Base-by-base conservation (phyloP, 768 basidiomycete genomes). In the Calocybe cyanea region DNA sequence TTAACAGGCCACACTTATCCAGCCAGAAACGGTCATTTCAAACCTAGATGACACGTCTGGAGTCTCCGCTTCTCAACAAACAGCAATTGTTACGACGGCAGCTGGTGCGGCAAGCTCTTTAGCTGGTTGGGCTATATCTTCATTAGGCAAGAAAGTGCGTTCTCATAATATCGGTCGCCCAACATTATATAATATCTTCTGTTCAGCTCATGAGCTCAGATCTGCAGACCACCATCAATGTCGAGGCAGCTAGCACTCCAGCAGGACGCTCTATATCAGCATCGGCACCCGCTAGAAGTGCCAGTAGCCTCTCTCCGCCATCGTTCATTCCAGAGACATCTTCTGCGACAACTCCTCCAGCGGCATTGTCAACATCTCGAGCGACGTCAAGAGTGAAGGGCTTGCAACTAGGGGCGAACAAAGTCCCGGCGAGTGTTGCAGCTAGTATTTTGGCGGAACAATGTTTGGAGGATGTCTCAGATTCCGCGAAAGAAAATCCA, bases 81-180 rank as follows among this genome's bases (percentile, higher is more conserved):
- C 71, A 55, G 79, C 74, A 9, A 66, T 96, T 2, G 90, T 90
- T 13, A 92, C 84, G 54, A 83, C 83, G 3, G 92, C 95, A 0
- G 84, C 92, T 0, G 93, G 92, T 0, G 94, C 93, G 2, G 95
- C 94, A 14, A 86, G 89, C 7, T 87, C 85, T 14, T 69, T 99
- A 2, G 94, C 95, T 11, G 92, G 93, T 5, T 98, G 95, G 95
- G 95, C 95, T 1, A 91, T 97, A 34, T 87, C 92, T 3, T 92
- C 88, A 0, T 57, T 97, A 0, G 83, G 87, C 20, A 93, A 83
- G 67, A 88, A 87, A 73, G 88, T 87, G 43, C 23, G 67, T 37
- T 4, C 41, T 20, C 18, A 45, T 13, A 4, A 24, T 36, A 3
- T 21, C n/a, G 17, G 19, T 20, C 20, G 30, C 38, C 37, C 43